Conservation (phyloP, 1,284 basidiomycete species). For the Xerocomus nothofagi region DNA sequence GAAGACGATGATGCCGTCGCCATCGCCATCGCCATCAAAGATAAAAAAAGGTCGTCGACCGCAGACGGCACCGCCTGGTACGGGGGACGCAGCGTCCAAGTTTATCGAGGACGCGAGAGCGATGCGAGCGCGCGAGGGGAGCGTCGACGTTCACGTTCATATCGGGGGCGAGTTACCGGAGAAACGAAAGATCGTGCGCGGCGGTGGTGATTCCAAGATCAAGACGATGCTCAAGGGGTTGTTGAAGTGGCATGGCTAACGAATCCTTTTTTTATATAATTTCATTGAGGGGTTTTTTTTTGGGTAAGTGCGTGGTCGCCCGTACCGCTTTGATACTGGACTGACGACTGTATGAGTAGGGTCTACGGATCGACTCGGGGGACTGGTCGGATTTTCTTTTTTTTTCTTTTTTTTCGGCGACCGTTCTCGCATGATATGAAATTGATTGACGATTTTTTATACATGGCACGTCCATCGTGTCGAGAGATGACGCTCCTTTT, state of each 20-base stretch:
- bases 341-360: too few species aligned
- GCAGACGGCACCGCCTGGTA: constrained; percentile 25
- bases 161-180: neutral
- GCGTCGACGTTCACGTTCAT: neutral
- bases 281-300: too few species aligned
- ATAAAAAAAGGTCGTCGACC: constrained; percentile 17
- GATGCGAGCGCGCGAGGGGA: constrained; percentile 3
- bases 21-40: constrained; percentile 2
- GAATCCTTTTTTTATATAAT: neutral
- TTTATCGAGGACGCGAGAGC: constrained; percentile 19
- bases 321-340: too few species aligned
- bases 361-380: too few species aligned
- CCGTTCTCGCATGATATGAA: too few species aligned
- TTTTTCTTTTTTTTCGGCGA: too few species aligned
- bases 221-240: constrained; percentile 21
- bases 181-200: constrained; percentile 1
- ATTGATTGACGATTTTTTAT: too few species aligned
- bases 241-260: constrained; percentile 17
- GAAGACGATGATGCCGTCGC: neutral
- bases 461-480: too few species aligned
- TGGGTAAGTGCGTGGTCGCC: constrained; percentile 32
- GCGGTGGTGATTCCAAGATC: constrained; percentile 10
- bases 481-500: too few species aligned
- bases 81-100: constrained; percentile 10
- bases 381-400: too few species aligned